Evolutionary conservation across 257 asterid genomes (phyloP), one percentile per base, ranked within the genome.

Genomic region (Scutellaria barbata): DNA sequence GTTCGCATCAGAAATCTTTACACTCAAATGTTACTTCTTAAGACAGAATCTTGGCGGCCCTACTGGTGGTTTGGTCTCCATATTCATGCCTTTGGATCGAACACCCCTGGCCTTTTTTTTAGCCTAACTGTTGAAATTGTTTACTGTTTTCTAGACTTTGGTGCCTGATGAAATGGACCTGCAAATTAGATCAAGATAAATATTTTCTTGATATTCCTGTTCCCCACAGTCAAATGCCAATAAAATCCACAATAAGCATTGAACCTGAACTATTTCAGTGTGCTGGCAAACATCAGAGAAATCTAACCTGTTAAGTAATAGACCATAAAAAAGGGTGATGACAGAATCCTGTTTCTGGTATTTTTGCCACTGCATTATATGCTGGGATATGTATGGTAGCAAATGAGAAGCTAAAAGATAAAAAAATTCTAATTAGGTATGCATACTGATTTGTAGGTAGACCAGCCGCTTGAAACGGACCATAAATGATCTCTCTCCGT

Each of bases 201-300:
- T 53, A 20, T 30, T 16, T 18, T 18, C 11, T 53, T 53, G 37
- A 47, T 47, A 47, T 11, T 11, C 13, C 1, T 13, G 53, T 47
- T 13, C 7, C 7, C 53, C 13, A 12, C 13, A 47, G 53, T 47
- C 53, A 47, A 47, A 47, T 8, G 41, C 65, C 9, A 33, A n/a
- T 20, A 7, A 18, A 42, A 11, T 63, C 69, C 41, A 63, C 11
- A 55, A 0, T 8, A 62, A 40, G 39, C 52, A 16, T 62, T 13
- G 10, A 59, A 37, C 0, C 14, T 8, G 13, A 41, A 1, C 39
- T 18, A 6, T 63, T 11, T 63, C 20, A 63, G 2, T 8, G 66
- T 60, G 50, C 46, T 60, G 48, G 68, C 14, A 41, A 60, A 14
- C 17, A 25, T 10, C 10, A 47, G 51, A 62, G 53, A 62, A 40